Conservation (phyloP, 768 basidiomycete genomes). For the Pisolithus microcarpus region DNA sequence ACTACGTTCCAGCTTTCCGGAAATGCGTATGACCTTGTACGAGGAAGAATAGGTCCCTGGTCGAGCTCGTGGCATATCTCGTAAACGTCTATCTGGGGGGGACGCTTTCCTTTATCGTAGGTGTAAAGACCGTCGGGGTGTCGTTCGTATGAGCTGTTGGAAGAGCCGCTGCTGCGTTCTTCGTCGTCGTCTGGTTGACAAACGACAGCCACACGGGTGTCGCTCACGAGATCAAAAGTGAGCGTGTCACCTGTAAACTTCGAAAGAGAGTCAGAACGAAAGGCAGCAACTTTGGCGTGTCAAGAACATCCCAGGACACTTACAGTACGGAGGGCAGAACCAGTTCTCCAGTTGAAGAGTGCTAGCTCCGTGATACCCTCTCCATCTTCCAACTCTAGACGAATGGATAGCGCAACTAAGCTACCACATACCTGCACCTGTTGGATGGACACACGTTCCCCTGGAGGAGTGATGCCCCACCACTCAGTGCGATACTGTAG, state of each 20-base stretch:
- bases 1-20: constrained; percentile 43
- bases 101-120: constrained; percentile 24
- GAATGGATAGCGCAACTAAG: constrained; percentile 19
- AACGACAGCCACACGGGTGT: constrained; percentile 18
- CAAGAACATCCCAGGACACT: background rate
- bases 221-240: constrained; percentile 25
- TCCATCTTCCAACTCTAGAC: constrained; percentile 26
- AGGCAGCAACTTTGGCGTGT: too few species aligned
- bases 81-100: constrained; percentile 22
- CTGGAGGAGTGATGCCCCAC: constrained; percentile 27
- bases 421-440: constrained; percentile 23
- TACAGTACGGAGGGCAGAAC: constrained; percentile 23
- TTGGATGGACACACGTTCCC: constrained; percentile 26
- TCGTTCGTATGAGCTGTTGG: constrained; percentile 18
- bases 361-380: constrained; percentile 26
- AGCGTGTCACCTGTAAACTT: constrained; percentile 25
- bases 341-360: constrained; percentile 24
- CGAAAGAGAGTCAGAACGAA: background rate
- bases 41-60: constrained; percentile 1
- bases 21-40: constrained; percentile 39
- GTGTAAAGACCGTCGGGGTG: constrained; percentile 26
- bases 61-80: constrained; percentile 13
- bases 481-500: constrained; percentile 27
- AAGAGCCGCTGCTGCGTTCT: constrained; percentile 16
- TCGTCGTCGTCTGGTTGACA: constrained; percentile 29